Evolutionary conservation across 257 asterid species (phyloP).

Genomic region (Solanum habrochaites): DNA sequence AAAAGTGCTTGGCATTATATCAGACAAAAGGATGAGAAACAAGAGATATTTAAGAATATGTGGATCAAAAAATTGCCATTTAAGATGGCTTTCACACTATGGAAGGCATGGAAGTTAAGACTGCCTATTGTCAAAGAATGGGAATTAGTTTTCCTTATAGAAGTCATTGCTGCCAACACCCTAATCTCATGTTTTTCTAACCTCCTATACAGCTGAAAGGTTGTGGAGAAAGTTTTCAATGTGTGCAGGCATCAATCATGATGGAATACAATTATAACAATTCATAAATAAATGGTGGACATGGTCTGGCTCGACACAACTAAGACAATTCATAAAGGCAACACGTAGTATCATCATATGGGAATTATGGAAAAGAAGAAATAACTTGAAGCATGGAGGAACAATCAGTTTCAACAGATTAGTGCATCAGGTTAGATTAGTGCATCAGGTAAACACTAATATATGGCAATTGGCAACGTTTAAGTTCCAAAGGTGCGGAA

Average conservation of each 20-base stretch:
- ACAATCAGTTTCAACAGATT: neutral
- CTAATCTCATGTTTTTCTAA: neutral
- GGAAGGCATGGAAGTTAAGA: too few species aligned
- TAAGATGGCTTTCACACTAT: too few species aligned
- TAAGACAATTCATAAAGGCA: neutral
- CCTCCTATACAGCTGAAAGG: neutral
- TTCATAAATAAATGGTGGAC: neutral
- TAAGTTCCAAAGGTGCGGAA: too few species aligned
- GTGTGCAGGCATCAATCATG: neutral
- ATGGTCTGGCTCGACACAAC: neutral
- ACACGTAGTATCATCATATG: neutral
- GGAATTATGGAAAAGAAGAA: neutral
- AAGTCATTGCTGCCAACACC: neutral
- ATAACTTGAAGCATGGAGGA: neutral
- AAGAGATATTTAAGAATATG: too few species aligned
- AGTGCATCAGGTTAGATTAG: neutral
- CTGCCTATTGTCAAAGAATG: neutral
- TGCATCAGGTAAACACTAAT: neutral
- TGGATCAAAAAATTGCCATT: too few species aligned
- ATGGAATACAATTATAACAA: neutral
- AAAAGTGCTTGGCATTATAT: too few species aligned
- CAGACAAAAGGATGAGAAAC: too few species aligned
- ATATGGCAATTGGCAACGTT: neutral
- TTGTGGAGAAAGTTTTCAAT: neutral
- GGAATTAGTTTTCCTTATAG: neutral